Percentiles rank a stretch among this genome's conserved stretches.
Evolutionary conservation across 441 rosid species (phyloP).

Genomic region (Kokia cookei): DNA sequence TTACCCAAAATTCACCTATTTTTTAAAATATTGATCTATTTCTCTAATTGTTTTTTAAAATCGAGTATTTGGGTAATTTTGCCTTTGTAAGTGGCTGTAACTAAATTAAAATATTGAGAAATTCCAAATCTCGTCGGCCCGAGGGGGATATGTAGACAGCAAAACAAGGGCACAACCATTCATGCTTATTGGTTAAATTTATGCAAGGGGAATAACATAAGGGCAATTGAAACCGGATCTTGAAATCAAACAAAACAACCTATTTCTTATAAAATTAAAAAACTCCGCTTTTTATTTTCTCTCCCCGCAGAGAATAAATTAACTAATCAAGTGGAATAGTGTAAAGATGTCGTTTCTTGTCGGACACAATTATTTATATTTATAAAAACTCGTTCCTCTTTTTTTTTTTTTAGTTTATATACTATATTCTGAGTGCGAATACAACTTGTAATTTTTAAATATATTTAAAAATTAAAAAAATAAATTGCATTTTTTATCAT

Average conservation of each 20-base stretch:
- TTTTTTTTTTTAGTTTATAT: not conserved
- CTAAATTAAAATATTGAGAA: no score
- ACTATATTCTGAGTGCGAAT: not conserved
- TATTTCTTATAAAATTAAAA: not conserved
- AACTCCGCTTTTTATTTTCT: not conserved
- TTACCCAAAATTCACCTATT: no score
- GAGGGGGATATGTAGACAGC: not conserved
- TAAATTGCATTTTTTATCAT: no score
- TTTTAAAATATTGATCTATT: no score
- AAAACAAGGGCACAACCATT: not conserved
- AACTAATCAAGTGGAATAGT: not conserved
- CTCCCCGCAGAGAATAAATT: not conserved
- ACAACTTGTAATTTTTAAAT: no score
- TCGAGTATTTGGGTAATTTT: no score
- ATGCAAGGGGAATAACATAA: not conserved
- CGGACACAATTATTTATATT: slow-evolving; percentile 6
- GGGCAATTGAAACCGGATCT: not conserved
- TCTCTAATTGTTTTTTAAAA: no score
- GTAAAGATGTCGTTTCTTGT: slow-evolving; percentile 23
- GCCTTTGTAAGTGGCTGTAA: no score
- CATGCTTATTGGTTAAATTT: not conserved
- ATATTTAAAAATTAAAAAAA: no score
- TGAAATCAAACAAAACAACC: not conserved
- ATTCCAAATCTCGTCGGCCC: not conserved
- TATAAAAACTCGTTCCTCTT: not conserved